phyloP scores from a whole-genome alignment of 495 filamentous ascomycete genomes.

The Lasiosphaeriaceae sp. region DNA sequence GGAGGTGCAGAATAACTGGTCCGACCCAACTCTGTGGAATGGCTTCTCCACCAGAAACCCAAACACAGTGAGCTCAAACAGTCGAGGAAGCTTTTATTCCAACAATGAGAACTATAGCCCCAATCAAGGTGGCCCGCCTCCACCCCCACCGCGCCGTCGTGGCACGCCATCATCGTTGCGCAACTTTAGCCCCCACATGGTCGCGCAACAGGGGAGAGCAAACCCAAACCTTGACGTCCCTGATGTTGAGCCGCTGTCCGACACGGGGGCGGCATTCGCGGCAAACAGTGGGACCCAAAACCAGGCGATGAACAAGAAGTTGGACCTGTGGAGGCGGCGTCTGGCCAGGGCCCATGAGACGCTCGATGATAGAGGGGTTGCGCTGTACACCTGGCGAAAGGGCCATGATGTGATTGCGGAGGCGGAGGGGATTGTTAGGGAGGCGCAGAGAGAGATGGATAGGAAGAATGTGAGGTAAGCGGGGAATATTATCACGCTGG shows the following conservation, averaged over 20 bases:
- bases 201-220: slow-evolving; percentile 12
- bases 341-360: slow-evolving; percentile 71
- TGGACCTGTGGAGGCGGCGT: slow-evolving; percentile 77
- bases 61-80: too few relatives aligned
- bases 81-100: too few relatives aligned
- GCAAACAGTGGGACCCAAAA: slow-evolving; percentile 8
- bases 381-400: slow-evolving; percentile 77
- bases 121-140: slow-evolving; percentile 15
- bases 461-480: too few relatives aligned
- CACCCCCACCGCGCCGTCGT: slow-evolving; percentile 42
- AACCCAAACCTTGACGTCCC: slow-evolving; percentile 25
- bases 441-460: slow-evolving; percentile 36
- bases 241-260: slow-evolving; percentile 25
- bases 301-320: slow-evolving; percentile 60
- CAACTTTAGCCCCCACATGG: background rate
- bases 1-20: slow-evolving; percentile 27
- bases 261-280: background rate
- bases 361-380: slow-evolving; percentile 64
- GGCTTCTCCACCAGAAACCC: background rate
- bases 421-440: slow-evolving; percentile 46
- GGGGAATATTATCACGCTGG: too few relatives aligned
- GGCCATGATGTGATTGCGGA: slow-evolving; percentile 69
- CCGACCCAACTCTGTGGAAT: slow-evolving; percentile 17
- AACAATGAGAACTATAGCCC: too few relatives aligned
- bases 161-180: slow-evolving; percentile 31